These are phyloP conservation scores for Brachypodium distachyon DNA, from an alignment of 202 grass and related monocot genomes.

Conservation along the genomic window DNA sequence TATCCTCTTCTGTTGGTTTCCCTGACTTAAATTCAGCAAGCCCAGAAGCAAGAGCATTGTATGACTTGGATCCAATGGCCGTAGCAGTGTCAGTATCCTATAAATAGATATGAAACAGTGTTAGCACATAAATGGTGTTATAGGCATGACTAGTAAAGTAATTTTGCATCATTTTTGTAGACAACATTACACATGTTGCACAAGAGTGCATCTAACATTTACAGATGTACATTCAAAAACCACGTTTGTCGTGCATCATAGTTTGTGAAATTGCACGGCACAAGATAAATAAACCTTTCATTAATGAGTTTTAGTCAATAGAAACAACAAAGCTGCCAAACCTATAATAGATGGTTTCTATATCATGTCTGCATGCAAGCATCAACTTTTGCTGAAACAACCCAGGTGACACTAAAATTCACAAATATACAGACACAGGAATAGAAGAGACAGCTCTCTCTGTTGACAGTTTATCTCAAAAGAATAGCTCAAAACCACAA, in stretches of 20 bases:
- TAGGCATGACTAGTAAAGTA: not conserved
- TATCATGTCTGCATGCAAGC: not conserved
- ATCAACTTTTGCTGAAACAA: not conserved
- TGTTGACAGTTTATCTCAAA: not conserved
- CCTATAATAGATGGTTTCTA: not conserved
- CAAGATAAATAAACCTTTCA: not conserved
- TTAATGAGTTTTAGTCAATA: not conserved
- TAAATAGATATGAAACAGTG: conserved; percentile 9
- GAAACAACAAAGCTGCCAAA: not conserved
- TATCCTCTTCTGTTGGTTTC: conserved; percentile 42
- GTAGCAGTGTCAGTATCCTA: conserved; percentile 76
- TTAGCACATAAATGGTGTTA: not conserved
- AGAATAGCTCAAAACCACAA: not conserved
- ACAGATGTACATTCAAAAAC: not conserved
- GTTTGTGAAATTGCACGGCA: not conserved
- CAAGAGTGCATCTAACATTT: not conserved
- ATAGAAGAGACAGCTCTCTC: not conserved
- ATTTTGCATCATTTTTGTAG: not conserved
- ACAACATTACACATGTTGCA: not conserved
- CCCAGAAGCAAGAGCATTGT: conserved; percentile 82
- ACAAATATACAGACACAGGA: not conserved
- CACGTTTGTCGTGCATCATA: not conserved
- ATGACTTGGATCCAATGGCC: conserved; percentile 84
- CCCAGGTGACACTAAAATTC: not conserved
- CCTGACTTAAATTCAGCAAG: conserved; percentile 62